Base-by-base conservation (phyloP, 2,329 filamentous ascomycete genomes). In the Pezicula radicicola region DNA sequence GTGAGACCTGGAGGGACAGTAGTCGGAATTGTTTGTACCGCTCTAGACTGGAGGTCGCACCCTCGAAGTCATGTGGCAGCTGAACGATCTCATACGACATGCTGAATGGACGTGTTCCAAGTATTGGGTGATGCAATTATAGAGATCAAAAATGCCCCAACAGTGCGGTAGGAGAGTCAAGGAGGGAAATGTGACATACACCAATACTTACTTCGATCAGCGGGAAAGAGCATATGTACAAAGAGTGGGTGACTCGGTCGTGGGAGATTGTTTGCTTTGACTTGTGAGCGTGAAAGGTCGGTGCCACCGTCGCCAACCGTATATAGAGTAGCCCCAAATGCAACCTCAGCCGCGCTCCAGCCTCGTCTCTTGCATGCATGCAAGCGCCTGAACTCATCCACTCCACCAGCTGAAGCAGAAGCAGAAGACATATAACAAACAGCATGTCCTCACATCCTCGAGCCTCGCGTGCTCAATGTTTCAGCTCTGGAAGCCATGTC, bases 61-160 rank as follows among this genome's bases (percentile, higher is more conserved):
- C 54, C 21, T 59, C 58, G 18, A 60, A 56, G 37, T 63, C 58
- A 51, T 53, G 55, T 5, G 58, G 52, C 37, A 65, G 37, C 33
- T 61, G 60, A n/a, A 63, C 19, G 25, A 62, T 61, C 42, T 63
- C 49, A 51, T 57, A 60, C 10, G 57, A 9, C 61, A 65, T 64
- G n/a, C 18, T 51, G 39, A 19, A 21, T 13, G 16, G 18, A 49
- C 50, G 50, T 50, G 43, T 13, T 13, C 18, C 25, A 21, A 19
- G 13, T 6, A 13, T 16, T 33, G 3, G 30, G 18, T 8, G 25
- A 42, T 19, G 12, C 16, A 15, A 10, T 19, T 21, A 12, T 19
- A 18, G 40, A 19, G n/a, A 16, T 21, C 40, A n/a, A n/a, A n/a
- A 4, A 42, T 19, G 40, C 9, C n/a, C 39, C 25, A 39, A 47